Evolutionary conservation across 306 rosid species (phyloP).

Genomic region (Lagenaria siceraria): DNA sequence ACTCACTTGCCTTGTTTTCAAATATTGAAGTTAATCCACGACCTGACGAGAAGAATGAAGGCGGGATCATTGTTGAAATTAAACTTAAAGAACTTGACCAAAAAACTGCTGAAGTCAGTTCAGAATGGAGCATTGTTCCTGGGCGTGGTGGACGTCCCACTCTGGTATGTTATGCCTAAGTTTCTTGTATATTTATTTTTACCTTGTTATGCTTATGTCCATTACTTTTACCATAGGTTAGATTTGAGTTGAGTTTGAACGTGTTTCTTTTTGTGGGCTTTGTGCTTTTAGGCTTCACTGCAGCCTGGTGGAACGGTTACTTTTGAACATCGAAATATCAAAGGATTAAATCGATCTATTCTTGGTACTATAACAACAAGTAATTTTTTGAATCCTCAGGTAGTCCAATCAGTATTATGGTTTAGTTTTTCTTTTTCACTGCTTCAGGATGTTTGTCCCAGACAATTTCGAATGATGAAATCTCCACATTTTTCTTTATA

Average conservation of each 20-base stretch:
- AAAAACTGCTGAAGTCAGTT: constrained; percentile 85
- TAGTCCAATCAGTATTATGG: constrained; percentile 8
- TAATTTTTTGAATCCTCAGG: constrained; percentile 83
- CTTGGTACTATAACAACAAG: constrained; percentile 73
- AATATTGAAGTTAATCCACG: constrained; percentile 95
- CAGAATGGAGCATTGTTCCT: constrained; percentile 96
- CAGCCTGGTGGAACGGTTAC: constrained; percentile 94
- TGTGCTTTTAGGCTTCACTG: constrained; percentile 65
- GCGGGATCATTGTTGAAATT: constrained; percentile 86
- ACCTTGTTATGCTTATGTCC: not conserved
- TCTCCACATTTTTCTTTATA: constrained; percentile 11
- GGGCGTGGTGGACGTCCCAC: constrained; percentile 94
- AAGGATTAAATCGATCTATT: constrained; percentile 74
- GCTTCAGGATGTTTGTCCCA: not conserved
- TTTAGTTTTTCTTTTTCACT: not conserved
- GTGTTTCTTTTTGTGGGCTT: not conserved
- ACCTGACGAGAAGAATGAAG: constrained; percentile 88
- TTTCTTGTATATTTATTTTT: not conserved
- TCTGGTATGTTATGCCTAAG: constrained; percentile 35
- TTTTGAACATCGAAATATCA: constrained; percentile 77
- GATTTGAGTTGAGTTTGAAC: not conserved
- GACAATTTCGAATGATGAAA: not conserved
- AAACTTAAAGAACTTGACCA: constrained; percentile 87
- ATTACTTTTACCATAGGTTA: not conserved
- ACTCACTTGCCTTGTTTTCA: constrained; percentile 79